Percentiles rank a stretch among this genome's conserved stretches.
Evolutionary conservation across 371 early-diverging fungal genomes (phyloP).

Genomic region (Aphelidium insulamus): DNA sequence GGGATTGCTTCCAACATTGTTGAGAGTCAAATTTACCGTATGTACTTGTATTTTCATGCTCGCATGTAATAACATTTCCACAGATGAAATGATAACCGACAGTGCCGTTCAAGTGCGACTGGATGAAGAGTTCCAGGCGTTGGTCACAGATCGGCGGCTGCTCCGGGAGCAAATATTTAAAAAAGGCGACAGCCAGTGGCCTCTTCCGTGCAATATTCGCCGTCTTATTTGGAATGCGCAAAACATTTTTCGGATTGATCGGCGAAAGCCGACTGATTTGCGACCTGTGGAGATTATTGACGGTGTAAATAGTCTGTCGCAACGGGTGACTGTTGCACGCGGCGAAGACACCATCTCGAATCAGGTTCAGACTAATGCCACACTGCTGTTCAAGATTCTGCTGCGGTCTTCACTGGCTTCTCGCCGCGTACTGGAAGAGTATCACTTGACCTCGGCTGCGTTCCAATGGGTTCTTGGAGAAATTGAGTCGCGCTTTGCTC

Average conservation of each 20-base stretch:
- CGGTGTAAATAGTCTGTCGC: conserved; percentile 39
- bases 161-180: conserved; percentile 58
- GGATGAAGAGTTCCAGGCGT: conserved; percentile 57
- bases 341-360: conserved; percentile 60
- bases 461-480: conserved; percentile 91
- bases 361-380: conserved; percentile 81
- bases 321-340: conserved; percentile 52
- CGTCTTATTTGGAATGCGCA: conserved; percentile 81
- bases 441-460: conserved; percentile 55
- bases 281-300: conserved; percentile 64
- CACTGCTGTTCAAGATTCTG: conserved; percentile 65
- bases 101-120: conserved; percentile 36
- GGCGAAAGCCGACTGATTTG: conserved; percentile 54
- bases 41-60: too few species aligned
- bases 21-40: too few species aligned
- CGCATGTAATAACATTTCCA: too few species aligned
- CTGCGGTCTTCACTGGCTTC: conserved; percentile 62
- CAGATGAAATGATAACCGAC: conserved; percentile 15
- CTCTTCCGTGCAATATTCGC: conserved; percentile 73
- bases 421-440: conserved; percentile 75
- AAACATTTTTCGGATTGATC: conserved; percentile 63
- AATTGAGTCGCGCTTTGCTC: conserved; percentile 71
- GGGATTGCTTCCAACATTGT: too few species aligned
- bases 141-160: conserved; percentile 43
- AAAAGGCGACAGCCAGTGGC: conserved; percentile 50